Base-by-base conservation (phyloP, 2,329 filamentous ascomycete genomes). In the Aspergillus aculeatinus region DNA sequence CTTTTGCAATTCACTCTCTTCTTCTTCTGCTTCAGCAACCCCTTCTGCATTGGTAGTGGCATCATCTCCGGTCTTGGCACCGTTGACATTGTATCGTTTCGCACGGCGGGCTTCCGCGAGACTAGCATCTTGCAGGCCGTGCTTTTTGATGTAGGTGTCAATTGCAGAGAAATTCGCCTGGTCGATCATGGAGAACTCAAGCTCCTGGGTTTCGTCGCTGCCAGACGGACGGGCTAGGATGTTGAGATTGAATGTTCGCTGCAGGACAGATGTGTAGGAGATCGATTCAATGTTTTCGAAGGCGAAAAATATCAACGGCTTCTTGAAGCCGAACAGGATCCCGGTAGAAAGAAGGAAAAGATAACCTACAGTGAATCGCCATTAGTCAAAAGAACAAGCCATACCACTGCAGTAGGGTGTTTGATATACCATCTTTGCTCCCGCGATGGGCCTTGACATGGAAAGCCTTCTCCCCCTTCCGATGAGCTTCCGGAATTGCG, bases 151-250 rank as follows among this genome's bases (percentile, higher is more conserved):
- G 63, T 88, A 89, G 5, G 78, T 77, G 63, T 88, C 85, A 51
- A 89, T 88, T 16, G 84, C 85, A 0, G 80, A 77, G 65, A 83
- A 88, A 67, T 88, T 83, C 9, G 81, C 83, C 67, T 88, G 86
- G 63, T 89, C 86, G 48, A 89, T 76, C 86, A 88, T 88, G 48
- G 81, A 82, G 65, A 88, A 87, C 65, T 89, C 86, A 19, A 85
- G 78, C 63, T 88, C 86, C 66, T 85, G 79, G 1, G 74, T 73
- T 31, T 79, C 79, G n/a, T 71, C 71, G n/a, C 70, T 72, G 19
- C 68, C 65, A 4, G 67, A 67, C 11, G 74, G 68, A 31, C 79
- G 79, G 48, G 78, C 77, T 29, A 78, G 69, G 58, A 88, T 81
- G 65, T 85, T 85, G 35, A 89, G 80, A 66, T 88, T 88, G 77